Percentiles rank a stretch among this genome's conserved stretches.
Conservation (phyloP, 1,284 basidiomycete species). For the Ustilago esculenta region DNA sequence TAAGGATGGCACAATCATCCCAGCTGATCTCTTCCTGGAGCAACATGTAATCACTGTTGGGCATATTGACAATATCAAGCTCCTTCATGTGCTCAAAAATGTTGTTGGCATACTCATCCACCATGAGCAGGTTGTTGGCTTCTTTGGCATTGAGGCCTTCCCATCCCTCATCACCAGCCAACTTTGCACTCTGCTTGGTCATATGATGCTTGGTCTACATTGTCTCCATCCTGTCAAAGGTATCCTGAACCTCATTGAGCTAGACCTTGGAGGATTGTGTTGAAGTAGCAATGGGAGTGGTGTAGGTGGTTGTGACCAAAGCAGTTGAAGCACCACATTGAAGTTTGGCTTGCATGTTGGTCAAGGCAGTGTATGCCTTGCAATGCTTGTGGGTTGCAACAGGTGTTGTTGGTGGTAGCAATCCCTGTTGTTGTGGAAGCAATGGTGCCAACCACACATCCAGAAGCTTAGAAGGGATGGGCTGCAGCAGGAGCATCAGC, state of each 20-base stretch:
- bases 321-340: slow-evolving; percentile 20
- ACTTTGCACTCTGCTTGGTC: slow-evolving; percentile 39
- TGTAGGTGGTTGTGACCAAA: slow-evolving; percentile 5
- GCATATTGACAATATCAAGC: slow-evolving; percentile 70
- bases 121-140: slow-evolving; percentile 93
- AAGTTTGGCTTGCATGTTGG: slow-evolving; percentile 35
- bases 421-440: slow-evolving; percentile 25
- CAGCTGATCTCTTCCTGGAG: slow-evolving; percentile 64
- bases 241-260: slow-evolving; percentile 39
- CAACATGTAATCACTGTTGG: slow-evolving; percentile 63
- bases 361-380: slow-evolving; percentile 37
- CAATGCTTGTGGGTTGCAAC: slow-evolving; percentile 30
- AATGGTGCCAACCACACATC: slow-evolving; percentile 33
- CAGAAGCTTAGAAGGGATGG: slow-evolving; percentile 38
- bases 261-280: slow-evolving; percentile 33
- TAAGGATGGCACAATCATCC: slow-evolving; percentile 79
- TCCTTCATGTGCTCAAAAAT: slow-evolving; percentile 91
- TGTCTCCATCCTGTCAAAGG: slow-evolving; percentile 44
- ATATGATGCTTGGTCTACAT: slow-evolving; percentile 48
- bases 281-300: not conserved
- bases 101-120: slow-evolving; percentile 92
- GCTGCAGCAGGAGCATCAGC: slow-evolving; percentile 19
- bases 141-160: slow-evolving; percentile 93
- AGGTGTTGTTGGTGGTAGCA: slow-evolving; percentile 14
- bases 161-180: slow-evolving; percentile 72